phyloP scores from a whole-genome alignment of 1,139 yeast species.

The Lipomyces yarrowii region DNA sequence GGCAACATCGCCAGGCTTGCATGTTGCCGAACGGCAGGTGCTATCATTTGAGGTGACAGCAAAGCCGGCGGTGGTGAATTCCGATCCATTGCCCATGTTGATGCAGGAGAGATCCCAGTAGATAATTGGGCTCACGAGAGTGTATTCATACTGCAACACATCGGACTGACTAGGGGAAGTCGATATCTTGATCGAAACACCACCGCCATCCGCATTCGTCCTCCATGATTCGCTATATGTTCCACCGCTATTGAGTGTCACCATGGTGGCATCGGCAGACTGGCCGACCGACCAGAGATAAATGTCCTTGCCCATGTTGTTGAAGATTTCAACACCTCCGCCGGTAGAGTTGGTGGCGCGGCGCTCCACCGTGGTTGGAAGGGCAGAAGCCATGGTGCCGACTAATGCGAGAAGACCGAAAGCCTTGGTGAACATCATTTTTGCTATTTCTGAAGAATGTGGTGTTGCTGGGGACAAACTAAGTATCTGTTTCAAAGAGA shows the following conservation, averaged over 20 bases:
- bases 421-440: neutral
- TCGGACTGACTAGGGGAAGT: neutral
- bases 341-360: neutral
- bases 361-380: neutral
- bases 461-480: neutral
- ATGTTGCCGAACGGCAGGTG: neutral
- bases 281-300: neutral
- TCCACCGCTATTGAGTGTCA: neutral
- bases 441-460: neutral
- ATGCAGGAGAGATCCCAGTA: neutral
- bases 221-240: neutral
- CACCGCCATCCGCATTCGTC: neutral
- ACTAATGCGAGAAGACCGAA: neutral
- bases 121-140: neutral
- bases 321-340: neutral
- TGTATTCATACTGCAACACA: neutral
- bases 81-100: slow-evolving; percentile 1
- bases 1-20: neutral
- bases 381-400: neutral
- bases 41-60: neutral
- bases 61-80: neutral
- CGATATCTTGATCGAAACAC: neutral
- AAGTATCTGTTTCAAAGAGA: neutral
- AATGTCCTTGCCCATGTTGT: neutral
- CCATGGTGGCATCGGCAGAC: neutral